Base-by-base conservation (phyloP, 208 protist species). In the Tritrichomonas musculus region DNA sequence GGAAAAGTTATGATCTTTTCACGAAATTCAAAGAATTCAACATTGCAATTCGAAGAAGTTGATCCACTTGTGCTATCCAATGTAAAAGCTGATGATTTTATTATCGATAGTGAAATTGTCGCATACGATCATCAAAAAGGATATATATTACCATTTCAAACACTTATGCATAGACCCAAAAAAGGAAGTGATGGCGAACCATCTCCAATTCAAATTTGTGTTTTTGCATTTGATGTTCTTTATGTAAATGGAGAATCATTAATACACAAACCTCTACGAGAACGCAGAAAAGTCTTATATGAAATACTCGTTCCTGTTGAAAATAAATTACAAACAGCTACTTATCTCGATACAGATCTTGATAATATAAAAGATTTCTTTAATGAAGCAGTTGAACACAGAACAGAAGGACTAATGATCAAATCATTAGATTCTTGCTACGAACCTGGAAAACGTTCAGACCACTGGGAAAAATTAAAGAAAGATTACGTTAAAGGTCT, bases 141-240 rank as follows among this genome's bases (percentile, higher is more conserved):
- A 14, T 92, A 92, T 11, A 97, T 99, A 92, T 95, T 99, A 50
- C 96, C 98, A 4, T 99, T 99, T 94, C 98, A 99, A 96, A 94
- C 96, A 4, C 94, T 98, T 0, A 96, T 94, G 39, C 96, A 96
- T 25, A 94, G 97, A n/a, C 92, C 93, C 44, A 84, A 94, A 17
- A 96, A 96, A 93, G 94, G 77, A 4, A 60, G 60, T 36, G 60
- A 65, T 36, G 44, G 55, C 30, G 94, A 94, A 93, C 64, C 92
- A 65, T 93, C 95, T 33, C 27, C 49, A 0, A 92, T 95, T 14
- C 80, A 95, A 4, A 92, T 99, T 1, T 99, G 98, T 94, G 96
- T 99, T 14, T 99, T 98, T 95, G 98, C 96, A 1, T 99, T 99
- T 96, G 99, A 99, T 95, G 92, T 99, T n/a, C 95, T 99, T 25